Base-by-base conservation (phyloP, 2,329 filamentous ascomycete genomes). In the Cladophialophora yegresii region DNA sequence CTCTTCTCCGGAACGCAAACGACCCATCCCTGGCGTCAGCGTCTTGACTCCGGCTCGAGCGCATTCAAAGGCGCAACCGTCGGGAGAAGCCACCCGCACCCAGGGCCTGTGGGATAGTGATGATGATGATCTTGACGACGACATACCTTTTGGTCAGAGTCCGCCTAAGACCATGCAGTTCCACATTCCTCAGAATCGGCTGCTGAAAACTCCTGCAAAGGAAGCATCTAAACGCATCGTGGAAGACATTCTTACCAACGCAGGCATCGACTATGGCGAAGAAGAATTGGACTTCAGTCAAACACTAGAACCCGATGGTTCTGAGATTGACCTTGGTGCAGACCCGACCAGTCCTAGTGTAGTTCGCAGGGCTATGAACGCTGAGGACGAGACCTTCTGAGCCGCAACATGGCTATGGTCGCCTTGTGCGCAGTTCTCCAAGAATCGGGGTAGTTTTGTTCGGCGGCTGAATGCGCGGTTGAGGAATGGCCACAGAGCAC, bases 131-230 rank as follows among this genome's bases (percentile, higher is more conserved):
- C 85, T 85, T 54, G 79, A 79, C 45, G 85, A 88, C 55, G 78
- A 80, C 16, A 84, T 84, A 6, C 75, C 78, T 23, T 77, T 85
- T 54, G 91, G 88, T 5, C 89, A 92, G 77, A 96, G 91, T 73
- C 95, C 95, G 30, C 95, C 95, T 0, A 98, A 98, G 81, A 82
- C 80, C 12, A 82, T 82, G 79, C 80, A 82, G 58, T 82, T 82
- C 65, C 80, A 82, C 73, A 77, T 82, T 58, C 80, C 80, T 23
- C 80, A 82, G 68, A 80, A 77, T 64, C 76, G 79, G 40, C 69
- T 82, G 28, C 75, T 82, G 73, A 79, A 80, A 66, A 82, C 80
- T 16, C 80, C 80, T 61, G 80, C 80, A 23, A 80, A 78, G 62
- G 80, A 82, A 75, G 80, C 80, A 9, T 81, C 79, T 1, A 80